These are phyloP conservation scores for Penicillium subrubescens DNA, from an alignment of 495 filamentous ascomycete genomes.

Conservation along the genomic window DNA sequence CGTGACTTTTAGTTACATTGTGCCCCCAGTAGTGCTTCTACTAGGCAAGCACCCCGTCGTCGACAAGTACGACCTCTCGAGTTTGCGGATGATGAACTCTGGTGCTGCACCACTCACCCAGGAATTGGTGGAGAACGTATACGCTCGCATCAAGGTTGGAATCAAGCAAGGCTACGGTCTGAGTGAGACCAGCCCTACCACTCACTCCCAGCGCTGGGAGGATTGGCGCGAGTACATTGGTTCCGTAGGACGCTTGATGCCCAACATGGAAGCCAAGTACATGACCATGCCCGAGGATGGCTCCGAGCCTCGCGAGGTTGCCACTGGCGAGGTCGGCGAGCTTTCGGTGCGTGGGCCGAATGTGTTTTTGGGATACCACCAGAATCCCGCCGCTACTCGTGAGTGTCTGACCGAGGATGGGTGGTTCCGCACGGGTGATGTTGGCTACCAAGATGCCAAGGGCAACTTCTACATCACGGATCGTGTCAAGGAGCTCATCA, in stretches of 20 bases:
- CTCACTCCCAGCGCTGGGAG: slow-evolving; percentile 64
- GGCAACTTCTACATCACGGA: slow-evolving; percentile 76
- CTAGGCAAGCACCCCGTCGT: slow-evolving; percentile 79
- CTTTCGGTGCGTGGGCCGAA: slow-evolving; percentile 64
- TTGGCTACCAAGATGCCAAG: slow-evolving; percentile 60
- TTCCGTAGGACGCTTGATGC: slow-evolving; percentile 76
- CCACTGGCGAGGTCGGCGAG: slow-evolving; percentile 65
- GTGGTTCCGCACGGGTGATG: slow-evolving; percentile 68
- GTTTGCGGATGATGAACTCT: slow-evolving; percentile 80
- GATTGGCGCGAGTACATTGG: slow-evolving; percentile 80
- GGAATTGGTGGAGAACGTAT: slow-evolving; percentile 79
- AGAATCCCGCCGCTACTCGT: slow-evolving; percentile 67
- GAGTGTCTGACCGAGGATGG: slow-evolving; percentile 61
- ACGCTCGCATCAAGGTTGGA: slow-evolving; percentile 70
- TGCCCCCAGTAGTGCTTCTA: slow-evolving; percentile 81
- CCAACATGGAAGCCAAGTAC: slow-evolving; percentile 84
- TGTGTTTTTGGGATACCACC: slow-evolving; percentile 74
- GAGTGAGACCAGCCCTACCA: slow-evolving; percentile 69
- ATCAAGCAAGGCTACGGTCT: slow-evolving; percentile 90
- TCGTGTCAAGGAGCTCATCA: slow-evolving; percentile 89
- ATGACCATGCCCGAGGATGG: slow-evolving; percentile 57
- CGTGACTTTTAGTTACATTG: slow-evolving; percentile 79
- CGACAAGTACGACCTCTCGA: slow-evolving; percentile 77
- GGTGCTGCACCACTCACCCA: slow-evolving; percentile 86
- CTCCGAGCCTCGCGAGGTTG: slow-evolving; percentile 58